A percentile compares a stretch with the other conserved stretches of the same genome.
Evolutionary conservation across 768 basidiomycete genomes (phyloP).

Genomic region (Tylopilus intermedius): DNA sequence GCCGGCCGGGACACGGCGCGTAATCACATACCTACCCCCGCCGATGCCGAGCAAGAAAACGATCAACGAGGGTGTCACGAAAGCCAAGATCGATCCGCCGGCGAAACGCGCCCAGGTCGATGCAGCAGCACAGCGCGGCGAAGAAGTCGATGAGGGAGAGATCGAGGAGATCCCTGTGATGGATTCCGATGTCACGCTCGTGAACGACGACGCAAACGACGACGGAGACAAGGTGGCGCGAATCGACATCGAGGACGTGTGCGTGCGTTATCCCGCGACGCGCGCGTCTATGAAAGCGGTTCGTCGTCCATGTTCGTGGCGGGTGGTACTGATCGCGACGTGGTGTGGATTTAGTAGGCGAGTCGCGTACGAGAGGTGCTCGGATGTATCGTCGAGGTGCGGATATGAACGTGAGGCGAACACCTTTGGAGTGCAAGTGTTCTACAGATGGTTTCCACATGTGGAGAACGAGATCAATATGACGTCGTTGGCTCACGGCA

Average conservation of each 20-base stretch:
- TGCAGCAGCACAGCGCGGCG: neutral
- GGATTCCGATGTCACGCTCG: conserved; percentile 29
- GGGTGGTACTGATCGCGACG: conserved; percentile 1
- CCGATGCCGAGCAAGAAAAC: conserved; percentile 9
- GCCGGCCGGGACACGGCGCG: conserved; percentile 6
- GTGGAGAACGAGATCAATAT: neutral
- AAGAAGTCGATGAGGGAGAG: neutral
- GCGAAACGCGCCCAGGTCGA: neutral
- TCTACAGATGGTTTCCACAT: neutral
- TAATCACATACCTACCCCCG: conserved; percentile 29
- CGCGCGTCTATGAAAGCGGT: conserved; percentile 24
- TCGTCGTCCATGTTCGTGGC: neutral
- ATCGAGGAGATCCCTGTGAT: conserved; percentile 5
- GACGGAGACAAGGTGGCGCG: conserved; percentile 10
- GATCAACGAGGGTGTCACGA: neutral
- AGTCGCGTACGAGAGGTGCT: conserved; percentile 9
- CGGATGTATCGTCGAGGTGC: conserved; percentile 17
- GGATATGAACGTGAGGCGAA: neutral
- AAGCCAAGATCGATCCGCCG: neutral
- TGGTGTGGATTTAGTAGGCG: conserved; percentile 9
- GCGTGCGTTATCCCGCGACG: conserved; percentile 15
- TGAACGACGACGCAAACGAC: conserved; percentile 21
- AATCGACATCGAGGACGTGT: conserved; percentile 19
- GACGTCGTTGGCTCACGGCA: neutral
- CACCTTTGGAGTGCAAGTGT: neutral